Base-by-base conservation (phyloP, 1,284 basidiomycete genomes). In the Blastosporella zonata region DNA sequence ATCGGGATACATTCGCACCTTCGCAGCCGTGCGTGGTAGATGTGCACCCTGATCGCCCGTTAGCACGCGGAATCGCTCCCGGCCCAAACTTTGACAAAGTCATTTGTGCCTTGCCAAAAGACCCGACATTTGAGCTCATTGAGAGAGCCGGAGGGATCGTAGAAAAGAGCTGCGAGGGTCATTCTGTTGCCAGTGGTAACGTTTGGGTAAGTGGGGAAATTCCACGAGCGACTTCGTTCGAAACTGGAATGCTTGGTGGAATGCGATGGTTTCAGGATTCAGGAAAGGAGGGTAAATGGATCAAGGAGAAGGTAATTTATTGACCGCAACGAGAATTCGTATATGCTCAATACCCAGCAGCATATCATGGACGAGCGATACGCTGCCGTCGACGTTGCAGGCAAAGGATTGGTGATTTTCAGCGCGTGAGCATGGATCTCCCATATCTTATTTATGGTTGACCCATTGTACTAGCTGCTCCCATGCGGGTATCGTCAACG, bases 401-500 rank as follows among this genome's bases (percentile, higher is more conserved):
- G 87, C 15, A 90, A 89, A 62, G 90, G 90, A 0, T 67, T 92
- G 23, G 77, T 92, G 17, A 73, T 93, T 43, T 90, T 93, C 65
- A 90, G 86, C 69, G 83, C 90, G 79, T 89, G 55, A 63, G 84
- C 29, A 37, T 15, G 9, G 22, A 7, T 22, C 6, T 4, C n/a
- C 13, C 31, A 33, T 33, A 13, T 10, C 31, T 17, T 17, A 6
- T 18, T 13, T 15, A 10, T 33, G 31, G 5, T 17, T 35, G 15
- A 18, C 34, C 27, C 1, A 37, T 12, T 18, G 6, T 55, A 88
- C 5, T 3, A 31, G 86, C 8, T 90, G 87, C 62, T 90, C 87
- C 3, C 87, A 92, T 66, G 87, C 90, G 3, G 89, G 88, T 0
- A 90, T 92, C 50, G 83, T 90, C 47, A 93, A 93, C 56, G 88